These are phyloP conservation scores for Viola odorata DNA, from an alignment of 345 rosid genomes.

Conservation along the genomic window DNA sequence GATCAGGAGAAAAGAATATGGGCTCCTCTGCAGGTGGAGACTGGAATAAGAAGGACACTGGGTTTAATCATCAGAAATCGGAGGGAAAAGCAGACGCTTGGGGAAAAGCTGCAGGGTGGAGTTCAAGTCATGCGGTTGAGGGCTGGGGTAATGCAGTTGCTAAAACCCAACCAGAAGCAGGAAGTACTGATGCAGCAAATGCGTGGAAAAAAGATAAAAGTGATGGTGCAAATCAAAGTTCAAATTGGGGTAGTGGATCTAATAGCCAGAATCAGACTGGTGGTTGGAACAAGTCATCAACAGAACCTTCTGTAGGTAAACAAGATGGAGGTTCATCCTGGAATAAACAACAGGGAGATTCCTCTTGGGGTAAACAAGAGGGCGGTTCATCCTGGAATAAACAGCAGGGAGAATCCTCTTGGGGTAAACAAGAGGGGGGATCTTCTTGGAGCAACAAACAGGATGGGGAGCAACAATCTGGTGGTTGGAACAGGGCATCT, in stretches of 20 bases:
- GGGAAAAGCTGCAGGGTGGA: conserved; percentile 10
- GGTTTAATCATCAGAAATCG: conserved; percentile 10
- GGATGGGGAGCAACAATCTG: conserved; percentile 7
- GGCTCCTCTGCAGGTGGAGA: conserved; percentile 5
- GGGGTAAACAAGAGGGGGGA: conserved; percentile 15
- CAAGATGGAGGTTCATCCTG: conserved; percentile 23
- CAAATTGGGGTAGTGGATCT: conserved; percentile 4
- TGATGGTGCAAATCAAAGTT: conserved; percentile 3
- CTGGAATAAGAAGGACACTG: conserved; percentile 3
- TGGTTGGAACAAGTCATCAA: conserved; percentile 17
- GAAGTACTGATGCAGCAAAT: conserved; percentile 6
- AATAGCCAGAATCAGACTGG: conserved; percentile 2
- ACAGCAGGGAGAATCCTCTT: conserved; percentile 13
- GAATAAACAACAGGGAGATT: conserved; percentile 14
- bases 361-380: conserved; percentile 11
- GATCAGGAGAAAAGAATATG: conserved; percentile 20
- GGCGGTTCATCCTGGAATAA: conserved; percentile 17
- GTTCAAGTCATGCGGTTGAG: conserved; percentile 1
- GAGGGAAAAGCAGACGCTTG: conserved; percentile 9
- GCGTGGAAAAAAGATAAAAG: conserved; percentile 19
- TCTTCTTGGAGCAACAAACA: conserved; percentile 16
- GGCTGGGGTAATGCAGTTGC: conserved; percentile 19
- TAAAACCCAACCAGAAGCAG: conserved; percentile 11
- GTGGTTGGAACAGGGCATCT: conserved; percentile 22
- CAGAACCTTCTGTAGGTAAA: conserved; percentile 4